Evolutionary conservation across 805 yeast genomes (phyloP), one percentile per base, ranked within the genome.

Genomic region (Yarrowia phangngaensis): DNA sequence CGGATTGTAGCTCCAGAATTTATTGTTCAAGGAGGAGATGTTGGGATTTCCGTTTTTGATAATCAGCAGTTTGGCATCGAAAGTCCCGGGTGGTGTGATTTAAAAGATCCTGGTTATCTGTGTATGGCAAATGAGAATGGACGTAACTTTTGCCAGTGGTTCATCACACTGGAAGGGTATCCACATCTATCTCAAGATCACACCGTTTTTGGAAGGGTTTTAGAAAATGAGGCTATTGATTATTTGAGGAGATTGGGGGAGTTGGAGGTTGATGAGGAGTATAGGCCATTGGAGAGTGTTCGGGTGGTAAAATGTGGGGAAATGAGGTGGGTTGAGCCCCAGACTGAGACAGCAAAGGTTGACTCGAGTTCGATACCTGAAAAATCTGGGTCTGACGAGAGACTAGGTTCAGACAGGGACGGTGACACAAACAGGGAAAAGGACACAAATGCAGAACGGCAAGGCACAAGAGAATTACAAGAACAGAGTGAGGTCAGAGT

Each of bases 1-100:
- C 12, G 45, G 6, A 6, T 38, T 7, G 32, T 38, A 12, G 45
- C 45, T 13, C 45, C 45, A n/a, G 45, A 38, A 24, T 38, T 38
- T 24, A 38, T 38, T 24, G 45, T 38, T 3, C 45, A 38, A 9
- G 45, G 45, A 8, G 45, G 45, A 16, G 32, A 27, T 6, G 32
- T 38, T 13, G 45, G 45, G 2, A 19, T 23, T 3, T 27, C 45
- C 3, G 12, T 19, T 5, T 27, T 24, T 8, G 31, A 24, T 3
- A 17, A 26, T 9, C 31, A 29, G 4, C 9, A 38, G 9, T 38
- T 38, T 13, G 13, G 9, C 9, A 7, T 38, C 16, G 45, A 38
- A 14, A 38, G 45, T 14, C 32, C 45, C n/a, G 45, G 45, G 13
- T 38, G 45, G 45, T 19, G 32, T 14, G 32, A 19, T 9, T 8